These are phyloP conservation scores for Rhynchosporium secalis DNA, from an alignment of 2,329 filamentous ascomycete species.

Conservation along the genomic window DNA sequence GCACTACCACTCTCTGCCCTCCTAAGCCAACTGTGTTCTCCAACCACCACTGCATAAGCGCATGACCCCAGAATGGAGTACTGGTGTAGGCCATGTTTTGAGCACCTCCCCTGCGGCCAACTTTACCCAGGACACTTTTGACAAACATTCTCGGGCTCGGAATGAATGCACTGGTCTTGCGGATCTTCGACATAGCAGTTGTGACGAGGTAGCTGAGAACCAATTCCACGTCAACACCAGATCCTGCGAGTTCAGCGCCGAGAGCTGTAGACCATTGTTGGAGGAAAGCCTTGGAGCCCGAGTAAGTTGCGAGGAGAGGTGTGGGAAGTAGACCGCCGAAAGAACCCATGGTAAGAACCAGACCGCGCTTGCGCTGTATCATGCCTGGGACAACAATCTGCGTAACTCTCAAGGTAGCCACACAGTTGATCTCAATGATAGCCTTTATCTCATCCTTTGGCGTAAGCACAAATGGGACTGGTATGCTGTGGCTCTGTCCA, in stretches of 20 bases:
- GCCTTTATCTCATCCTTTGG: constrained; percentile 75
- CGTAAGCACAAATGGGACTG: constrained; percentile 83
- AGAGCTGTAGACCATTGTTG: constrained; percentile 93
- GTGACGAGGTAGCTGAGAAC: constrained; percentile 92
- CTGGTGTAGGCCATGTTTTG: constrained; percentile 80
- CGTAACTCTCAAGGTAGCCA: constrained; percentile 85
- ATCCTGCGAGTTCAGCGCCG: constrained; percentile 75
- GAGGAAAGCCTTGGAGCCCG: constrained; percentile 95
- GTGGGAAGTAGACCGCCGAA: constrained; percentile 92
- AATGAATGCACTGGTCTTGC: constrained; percentile 72
- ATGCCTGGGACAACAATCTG: constrained; percentile 83
- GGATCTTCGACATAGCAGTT: constrained; percentile 95
- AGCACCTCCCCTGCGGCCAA: constrained; percentile 75
- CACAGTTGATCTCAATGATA: constrained; percentile 95
- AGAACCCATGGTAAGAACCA: constrained; percentile 96
- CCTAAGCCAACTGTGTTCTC: constrained; percentile 59
- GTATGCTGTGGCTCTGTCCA: constrained; percentile 89
- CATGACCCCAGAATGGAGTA: constrained; percentile 92
- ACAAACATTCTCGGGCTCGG: constrained; percentile 85
- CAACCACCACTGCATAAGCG: constrained; percentile 81
- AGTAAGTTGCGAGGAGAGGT: constrained; percentile 92
- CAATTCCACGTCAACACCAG: constrained; percentile 86
- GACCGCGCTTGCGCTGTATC: constrained; percentile 77
- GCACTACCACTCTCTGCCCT: constrained; percentile 54
- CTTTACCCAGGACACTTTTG: constrained; percentile 71